Conservation (phyloP, 352 stramenopile genomes). For the Globisporangium canariense region DNA sequence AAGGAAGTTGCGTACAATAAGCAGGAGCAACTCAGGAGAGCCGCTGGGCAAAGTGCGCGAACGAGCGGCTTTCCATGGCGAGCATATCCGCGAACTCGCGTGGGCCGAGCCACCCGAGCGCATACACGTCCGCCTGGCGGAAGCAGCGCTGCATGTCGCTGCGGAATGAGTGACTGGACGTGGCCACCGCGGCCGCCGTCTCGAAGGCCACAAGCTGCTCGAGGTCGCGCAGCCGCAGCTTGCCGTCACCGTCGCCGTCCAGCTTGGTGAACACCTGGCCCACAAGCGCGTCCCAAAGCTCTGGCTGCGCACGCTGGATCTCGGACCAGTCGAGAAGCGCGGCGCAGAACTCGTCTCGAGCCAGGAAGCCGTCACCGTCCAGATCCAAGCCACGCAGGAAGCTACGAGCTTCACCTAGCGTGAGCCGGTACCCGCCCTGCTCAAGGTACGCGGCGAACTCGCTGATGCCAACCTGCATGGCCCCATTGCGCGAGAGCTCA, state of each 20-base stretch:
- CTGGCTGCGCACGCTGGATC: constrained; percentile 35
- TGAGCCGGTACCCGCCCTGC: constrained; percentile 58
- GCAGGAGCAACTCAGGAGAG: constrained; percentile 4
- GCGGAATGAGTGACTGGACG: constrained; percentile 48
- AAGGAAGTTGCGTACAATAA: no score
- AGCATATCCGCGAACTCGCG: constrained; percentile 53
- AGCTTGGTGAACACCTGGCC: constrained; percentile 43
- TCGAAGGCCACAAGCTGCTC: constrained; percentile 38
- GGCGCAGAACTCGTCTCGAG: constrained; percentile 61
- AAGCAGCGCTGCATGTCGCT: constrained; percentile 64
- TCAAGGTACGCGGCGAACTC: constrained; percentile 55
- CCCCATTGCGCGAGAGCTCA: constrained; percentile 52
- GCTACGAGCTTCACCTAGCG: constrained; percentile 48
- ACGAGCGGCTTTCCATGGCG: constrained; percentile 39
- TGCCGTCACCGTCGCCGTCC: constrained; percentile 48
- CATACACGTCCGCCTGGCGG: constrained; percentile 37
- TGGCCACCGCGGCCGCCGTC: constrained; percentile 5
- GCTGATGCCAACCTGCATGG: constrained; percentile 40
- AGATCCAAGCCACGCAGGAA: constrained; percentile 63
- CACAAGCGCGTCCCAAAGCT: constrained; percentile 33
- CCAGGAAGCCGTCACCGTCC: constrained; percentile 56
- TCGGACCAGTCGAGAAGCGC: constrained; percentile 65
- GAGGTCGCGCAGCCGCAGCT: constrained; percentile 47
- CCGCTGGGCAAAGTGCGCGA: constrained; percentile 47
- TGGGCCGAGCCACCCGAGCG: constrained; percentile 33